Conservation (phyloP, 768 basidiomycete species). For the Pleurotus salmoneostramineus region DNA sequence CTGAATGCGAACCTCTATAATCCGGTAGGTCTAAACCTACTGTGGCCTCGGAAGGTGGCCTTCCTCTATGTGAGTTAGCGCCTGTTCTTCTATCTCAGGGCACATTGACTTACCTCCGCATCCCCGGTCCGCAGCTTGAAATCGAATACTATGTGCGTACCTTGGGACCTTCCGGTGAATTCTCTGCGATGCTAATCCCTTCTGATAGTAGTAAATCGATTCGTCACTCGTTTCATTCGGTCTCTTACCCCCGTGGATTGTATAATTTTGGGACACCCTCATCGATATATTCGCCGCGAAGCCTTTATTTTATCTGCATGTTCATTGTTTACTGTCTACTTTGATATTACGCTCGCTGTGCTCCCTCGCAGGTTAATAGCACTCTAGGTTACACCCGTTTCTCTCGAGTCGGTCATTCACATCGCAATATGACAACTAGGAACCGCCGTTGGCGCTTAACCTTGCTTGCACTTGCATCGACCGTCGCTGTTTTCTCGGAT, state of each 20-base stretch:
- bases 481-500: no score
- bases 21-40: slow-evolving; percentile 79
- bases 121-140: slow-evolving; percentile 60
- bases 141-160: slow-evolving; percentile 87
- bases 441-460: no score
- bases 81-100: slow-evolving; percentile 1
- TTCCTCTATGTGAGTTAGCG: slow-evolving; percentile 81
- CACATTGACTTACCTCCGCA: slow-evolving; percentile 9
- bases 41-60: slow-evolving; percentile 81
- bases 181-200: neutral
- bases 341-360: slow-evolving; percentile 3
- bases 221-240: neutral
- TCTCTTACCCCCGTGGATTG: slow-evolving; percentile 5
- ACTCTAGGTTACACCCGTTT: neutral
- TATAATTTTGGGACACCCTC: slow-evolving; percentile 4
- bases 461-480: no score
- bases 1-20: slow-evolving; percentile 78
- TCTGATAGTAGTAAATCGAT: neutral
- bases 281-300: slow-evolving; percentile 1
- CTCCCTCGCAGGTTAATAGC: slow-evolving; percentile 6
- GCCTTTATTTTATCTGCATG: slow-evolving; percentile 4
- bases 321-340: neutral
- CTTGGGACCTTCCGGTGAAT: slow-evolving; percentile 3
- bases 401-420: neutral
- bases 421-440: no score